Conservation (phyloP, 495 filamentous ascomycete species). For the Pyrenopolyporus hunteri region DNA sequence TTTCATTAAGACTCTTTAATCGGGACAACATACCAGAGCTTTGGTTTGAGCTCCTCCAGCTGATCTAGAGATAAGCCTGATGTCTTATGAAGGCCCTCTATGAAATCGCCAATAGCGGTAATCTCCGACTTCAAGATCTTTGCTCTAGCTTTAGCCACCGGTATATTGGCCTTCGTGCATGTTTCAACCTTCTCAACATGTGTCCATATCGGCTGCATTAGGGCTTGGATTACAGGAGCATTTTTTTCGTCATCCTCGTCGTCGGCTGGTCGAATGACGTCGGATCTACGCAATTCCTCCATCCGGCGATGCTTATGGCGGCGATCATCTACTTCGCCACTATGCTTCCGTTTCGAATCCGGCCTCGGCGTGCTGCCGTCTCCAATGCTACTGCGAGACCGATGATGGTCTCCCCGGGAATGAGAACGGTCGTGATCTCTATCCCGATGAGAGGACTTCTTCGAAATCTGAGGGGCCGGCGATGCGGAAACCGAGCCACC, state of each 20-base stretch:
- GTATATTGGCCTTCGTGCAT: slow-evolving; percentile 52
- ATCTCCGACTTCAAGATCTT: slow-evolving; percentile 55
- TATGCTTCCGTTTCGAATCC: slow-evolving; percentile 54
- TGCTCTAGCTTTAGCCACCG: slow-evolving; percentile 52
- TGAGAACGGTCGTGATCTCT: slow-evolving; percentile 49
- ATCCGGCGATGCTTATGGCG: slow-evolving; percentile 46
- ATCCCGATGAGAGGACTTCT: slow-evolving; percentile 50
- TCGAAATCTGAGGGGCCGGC: slow-evolving; percentile 57
- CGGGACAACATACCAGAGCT: slow-evolving; percentile 50
- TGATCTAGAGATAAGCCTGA: slow-evolving; percentile 40
- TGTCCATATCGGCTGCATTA: slow-evolving; percentile 52
- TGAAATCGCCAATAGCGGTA: slow-evolving; percentile 53
- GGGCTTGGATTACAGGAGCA: slow-evolving; percentile 49
- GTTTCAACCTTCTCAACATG: slow-evolving; percentile 50
- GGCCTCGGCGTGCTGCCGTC: slow-evolving; percentile 53
- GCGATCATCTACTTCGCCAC: slow-evolving; percentile 41
- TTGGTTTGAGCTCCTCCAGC: slow-evolving; percentile 51
- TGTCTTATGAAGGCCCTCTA: slow-evolving; percentile 48
- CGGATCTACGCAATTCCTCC: slow-evolving; percentile 43
- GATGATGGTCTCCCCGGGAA: slow-evolving; percentile 51
- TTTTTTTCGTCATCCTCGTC: slow-evolving; percentile 51
- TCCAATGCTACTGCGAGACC: slow-evolving; percentile 53
- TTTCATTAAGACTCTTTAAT: neutral
- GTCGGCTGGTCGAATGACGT: slow-evolving; percentile 38
- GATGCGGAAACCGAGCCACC: slow-evolving; percentile 63